Base-by-base conservation (phyloP, 345 rosid species). In the Acer negundo region DNA sequence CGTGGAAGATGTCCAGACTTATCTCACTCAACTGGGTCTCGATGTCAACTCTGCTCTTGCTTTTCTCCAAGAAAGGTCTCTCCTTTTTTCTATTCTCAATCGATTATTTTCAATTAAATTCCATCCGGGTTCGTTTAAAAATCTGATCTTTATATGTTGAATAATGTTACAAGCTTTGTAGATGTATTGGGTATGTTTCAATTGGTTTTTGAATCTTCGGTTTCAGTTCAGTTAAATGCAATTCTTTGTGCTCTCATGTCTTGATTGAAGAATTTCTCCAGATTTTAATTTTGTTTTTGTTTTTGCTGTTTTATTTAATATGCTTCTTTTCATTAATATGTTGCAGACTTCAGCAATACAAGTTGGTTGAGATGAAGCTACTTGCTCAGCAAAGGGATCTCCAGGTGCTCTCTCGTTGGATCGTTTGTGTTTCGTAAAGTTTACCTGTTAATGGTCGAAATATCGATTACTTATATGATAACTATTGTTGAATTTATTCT, bases 321-420 rank as follows among this genome's bases (percentile, higher is more conserved):
- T 38, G 28, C 2, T 16, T 53, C 0, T 42, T 13, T 59, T 42
- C 13, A 58, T 23, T 38, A 26, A 24, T 55, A 49, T 26, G 24
- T 56, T 82, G 81, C 85, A 97, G 98, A 75, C 97, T 91, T 73
- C 95, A 90, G 85, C 97, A 93, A 71, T 93, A 93, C 81, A 93
- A 87, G 79, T 58, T 93, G 82, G 97, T 90, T 49, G 97, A 93
- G 77, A 93, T 91, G 97, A 91, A 93, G 70, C 95, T 93, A 76
- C 94, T 93, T 66, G 98, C 98, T 61, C 96, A 89, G 75, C 98
- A 93, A 74, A 93, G 98, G 77, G 94, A 90, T 77, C 96, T 88
- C 78, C 89, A 87, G 88, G 91, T 88, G 24, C 15, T 59, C 10
- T 59, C 59, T 51, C 40, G 31, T 61, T 66, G 22, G 28, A 4